Percentiles rank a stretch among this genome's conserved stretches.
These are phyloP conservation scores for Phytophthora pseudosyringae DNA, from an alignment of 352 stramenopile species.

Conservation along the genomic window DNA sequence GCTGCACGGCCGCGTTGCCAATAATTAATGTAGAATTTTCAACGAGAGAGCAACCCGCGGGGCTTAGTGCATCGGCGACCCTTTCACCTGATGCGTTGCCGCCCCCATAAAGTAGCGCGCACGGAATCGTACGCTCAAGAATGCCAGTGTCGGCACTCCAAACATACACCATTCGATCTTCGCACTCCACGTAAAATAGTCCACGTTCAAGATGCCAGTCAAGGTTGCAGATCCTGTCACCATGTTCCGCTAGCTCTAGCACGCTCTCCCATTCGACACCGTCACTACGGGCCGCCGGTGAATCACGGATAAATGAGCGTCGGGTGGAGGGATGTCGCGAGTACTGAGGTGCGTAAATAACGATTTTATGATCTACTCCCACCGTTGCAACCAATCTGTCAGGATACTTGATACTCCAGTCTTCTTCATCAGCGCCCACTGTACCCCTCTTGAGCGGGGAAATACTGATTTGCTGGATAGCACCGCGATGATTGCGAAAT, in stretches of 20 bases:
- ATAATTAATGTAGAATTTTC: slow-evolving; percentile 63
- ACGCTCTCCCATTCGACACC: slow-evolving; percentile 67
- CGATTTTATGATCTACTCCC: slow-evolving; percentile 62
- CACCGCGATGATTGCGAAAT: slow-evolving; percentile 66
- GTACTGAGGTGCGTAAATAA: slow-evolving; percentile 70
- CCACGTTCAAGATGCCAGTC: slow-evolving; percentile 73
- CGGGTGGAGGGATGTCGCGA: slow-evolving; percentile 37
- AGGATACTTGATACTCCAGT: slow-evolving; percentile 37
- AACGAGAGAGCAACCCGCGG: slow-evolving; percentile 26
- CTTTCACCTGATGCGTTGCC: slow-evolving; percentile 38
- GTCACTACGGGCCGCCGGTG: background rate
- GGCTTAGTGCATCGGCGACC: background rate
- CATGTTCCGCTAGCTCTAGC: slow-evolving; percentile 69
- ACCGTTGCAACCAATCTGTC: slow-evolving; percentile 72
- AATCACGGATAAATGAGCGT: slow-evolving; percentile 13
- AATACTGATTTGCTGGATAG: slow-evolving; percentile 70
- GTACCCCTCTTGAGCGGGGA: slow-evolving; percentile 43
- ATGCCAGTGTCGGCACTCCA: slow-evolving; percentile 84
- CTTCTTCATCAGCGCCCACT: slow-evolving; percentile 7
- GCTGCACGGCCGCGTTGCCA: slow-evolving; percentile 58
- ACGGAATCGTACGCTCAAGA: slow-evolving; percentile 67
- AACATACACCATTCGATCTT: slow-evolving; percentile 79
- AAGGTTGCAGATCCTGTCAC: slow-evolving; percentile 51
- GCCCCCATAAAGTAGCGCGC: slow-evolving; percentile 57
- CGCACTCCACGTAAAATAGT: slow-evolving; percentile 70